Evolutionary conservation across 768 basidiomycete species (phyloP), one percentile per base, ranked within the genome.

Genomic region (Russula sp.): DNA sequence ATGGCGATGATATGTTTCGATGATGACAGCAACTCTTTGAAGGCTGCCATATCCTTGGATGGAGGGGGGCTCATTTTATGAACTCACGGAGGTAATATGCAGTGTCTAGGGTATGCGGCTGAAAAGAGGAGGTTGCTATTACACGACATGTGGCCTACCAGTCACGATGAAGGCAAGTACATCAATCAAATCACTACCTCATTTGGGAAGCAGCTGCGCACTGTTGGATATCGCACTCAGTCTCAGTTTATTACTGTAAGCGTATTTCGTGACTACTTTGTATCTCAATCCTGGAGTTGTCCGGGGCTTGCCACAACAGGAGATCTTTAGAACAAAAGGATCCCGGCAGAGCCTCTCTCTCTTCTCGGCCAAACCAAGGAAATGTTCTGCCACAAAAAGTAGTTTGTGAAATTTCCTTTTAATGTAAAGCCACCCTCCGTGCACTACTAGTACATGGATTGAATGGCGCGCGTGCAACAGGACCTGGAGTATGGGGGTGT

Each of bases 1-100:
- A 81, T 70, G 11, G 76, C 77, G 8, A 80, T 71, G 55, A 80
- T 75, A 55, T 73, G 70, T 62, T 76, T 78, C 14, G 55, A 60
- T n/a, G 44, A 56, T 22, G 52, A 48, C 8, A 66, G 37, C 10
- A 63, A n/a, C 22, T 59, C 42, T 22, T 50, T 53, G 52, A 66
- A 66, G 16, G 58, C 47, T 18, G 32, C 32, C 47, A 66, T 66
- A 27, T 62, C 59, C 18, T 50, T 11, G 40, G 65, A 59, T 45
- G 59, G 50, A 31, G 31, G 22, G 11, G 54, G 1, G 7, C 37
- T 32, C 61, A 61, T 61, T 39, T 57, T 40, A 13, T 40, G 31
- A 5, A n/a, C 5, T 55, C 18, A 22, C 22, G 2, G 10, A 57
- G 32, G 56, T 20, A 20, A 57, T 35, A 44, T 35, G 0, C 4